Evolutionary conservation across 2,329 filamentous ascomycete genomes (phyloP), one percentile per base, ranked within the genome.

Genomic region (Elsinoe ampelina): DNA sequence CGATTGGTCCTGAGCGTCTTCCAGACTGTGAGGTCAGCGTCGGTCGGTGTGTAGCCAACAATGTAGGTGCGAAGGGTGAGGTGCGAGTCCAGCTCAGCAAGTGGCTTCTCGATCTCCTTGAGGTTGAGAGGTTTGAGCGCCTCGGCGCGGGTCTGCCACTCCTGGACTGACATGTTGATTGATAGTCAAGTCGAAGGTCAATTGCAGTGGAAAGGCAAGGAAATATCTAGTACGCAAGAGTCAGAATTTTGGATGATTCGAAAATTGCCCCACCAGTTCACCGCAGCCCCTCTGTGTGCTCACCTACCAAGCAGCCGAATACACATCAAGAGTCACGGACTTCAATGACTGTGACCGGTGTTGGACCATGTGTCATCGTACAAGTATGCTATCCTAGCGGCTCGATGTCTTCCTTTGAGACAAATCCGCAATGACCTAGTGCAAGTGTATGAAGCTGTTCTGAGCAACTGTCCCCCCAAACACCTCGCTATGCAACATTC

Each of bases 61-160:
- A 96, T 79, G 73, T 93, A 93, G 12, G 88, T 89, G 65, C 92
- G 85, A 32, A 96, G 82, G 3, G 85, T 89, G 59, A 97, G 80
- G 75, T 95, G 87, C 70, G 88, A 87, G 71, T 96, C 89, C 60
- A 96, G 83, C 63, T 87, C 83, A 64, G 80, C 77, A 57, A 95
- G 80, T 58, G 84, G 78, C 22, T 82, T 80, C 68, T 93, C 88
- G 62, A 91, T 83, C 58, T 85, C 77, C 74, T 93, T 95, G 75
- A 95, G 93, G 72, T 95, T 89, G 55, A 80, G 73, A 38, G 77
- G 71, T 60, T 77, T 74, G 57, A 83, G 71, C 15, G 73, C 71
- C 47, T 77, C 71, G 35, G 80, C 71, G 58, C 80, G 77, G 38
- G 73, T 71, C 60, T 82, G 69, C 81, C 81, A 83, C 64, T 82